Evolutionary conservation across 2,329 filamentous ascomycete genomes (phyloP).

Genomic region (Ophiostoma quercus): DNA sequence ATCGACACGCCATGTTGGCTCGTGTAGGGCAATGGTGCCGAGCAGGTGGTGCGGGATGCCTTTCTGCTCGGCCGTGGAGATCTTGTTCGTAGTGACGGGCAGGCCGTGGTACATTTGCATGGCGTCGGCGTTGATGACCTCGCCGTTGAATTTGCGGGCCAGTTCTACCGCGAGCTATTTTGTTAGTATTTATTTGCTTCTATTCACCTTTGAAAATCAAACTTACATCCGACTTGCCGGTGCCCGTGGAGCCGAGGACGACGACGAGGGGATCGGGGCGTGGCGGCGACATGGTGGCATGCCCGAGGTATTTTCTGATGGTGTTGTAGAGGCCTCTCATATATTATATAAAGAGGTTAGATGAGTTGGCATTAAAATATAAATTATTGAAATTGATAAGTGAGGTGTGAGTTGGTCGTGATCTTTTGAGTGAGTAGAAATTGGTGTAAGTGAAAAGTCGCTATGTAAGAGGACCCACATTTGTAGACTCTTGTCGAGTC

Average conservation of each 20-base stretch:
- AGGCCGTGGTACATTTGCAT: slow-evolving; percentile 95
- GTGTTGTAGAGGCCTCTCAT: slow-evolving; percentile 20
- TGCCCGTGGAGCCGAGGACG: slow-evolving; percentile 84
- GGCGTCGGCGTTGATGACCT: slow-evolving; percentile 94
- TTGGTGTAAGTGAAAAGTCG: slow-evolving; percentile 11
- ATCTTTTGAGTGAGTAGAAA: neutral
- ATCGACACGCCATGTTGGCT: slow-evolving; percentile 78
- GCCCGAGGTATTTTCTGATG: slow-evolving; percentile 26
- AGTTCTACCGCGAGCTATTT: slow-evolving; percentile 82
- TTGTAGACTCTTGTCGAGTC: no score
- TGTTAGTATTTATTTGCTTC: neutral
- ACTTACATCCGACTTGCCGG: slow-evolving; percentile 82
- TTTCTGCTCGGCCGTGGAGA: slow-evolving; percentile 66
- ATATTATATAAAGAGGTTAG: neutral
- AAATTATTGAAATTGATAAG: neutral
- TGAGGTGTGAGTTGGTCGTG: neutral
- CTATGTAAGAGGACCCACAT: neutral
- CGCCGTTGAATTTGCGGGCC: slow-evolving; percentile 76
- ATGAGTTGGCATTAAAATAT: no score
- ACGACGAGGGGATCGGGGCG: slow-evolving; percentile 61
- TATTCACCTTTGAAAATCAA: neutral
- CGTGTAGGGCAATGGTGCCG: slow-evolving; percentile 66
- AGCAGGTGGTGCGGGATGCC: slow-evolving; percentile 85
- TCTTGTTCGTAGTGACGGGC: slow-evolving; percentile 93
- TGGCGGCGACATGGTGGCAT: slow-evolving; percentile 36